Conservation (phyloP, 2,329 filamentous ascomycete genomes). For the Hymenotorrendiella dingleyae region DNA sequence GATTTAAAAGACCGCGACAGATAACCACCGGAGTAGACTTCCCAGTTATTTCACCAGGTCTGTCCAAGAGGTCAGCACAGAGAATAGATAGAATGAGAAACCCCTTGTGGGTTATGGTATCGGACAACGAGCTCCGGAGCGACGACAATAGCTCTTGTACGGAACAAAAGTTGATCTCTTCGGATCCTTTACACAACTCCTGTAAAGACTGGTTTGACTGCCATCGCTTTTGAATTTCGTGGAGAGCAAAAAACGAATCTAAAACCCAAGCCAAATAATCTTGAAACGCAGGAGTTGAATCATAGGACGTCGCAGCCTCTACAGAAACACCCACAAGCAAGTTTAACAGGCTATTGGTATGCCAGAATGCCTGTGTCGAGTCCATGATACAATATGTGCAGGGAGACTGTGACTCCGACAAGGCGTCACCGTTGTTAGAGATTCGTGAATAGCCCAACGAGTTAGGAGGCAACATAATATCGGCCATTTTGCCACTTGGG, state of each 20-base stretch:
- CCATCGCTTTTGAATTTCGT: constrained; percentile 22
- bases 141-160: constrained; percentile 22
- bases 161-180: constrained; percentile 14
- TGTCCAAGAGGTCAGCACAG: constrained; percentile 22
- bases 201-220: constrained; percentile 8
- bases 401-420: not conserved
- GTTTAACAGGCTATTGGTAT: constrained; percentile 23
- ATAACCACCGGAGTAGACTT: constrained; percentile 10
- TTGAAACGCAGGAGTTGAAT: constrained; percentile 28
- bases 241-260: constrained; percentile 23
- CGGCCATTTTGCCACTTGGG: constrained; percentile 5
- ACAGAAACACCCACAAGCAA: constrained; percentile 27
- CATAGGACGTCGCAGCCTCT: constrained; percentile 18
- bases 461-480: constrained; percentile 20
- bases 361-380: constrained; percentile 19
- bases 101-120: constrained; percentile 27
- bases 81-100: constrained; percentile 24
- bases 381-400: constrained; percentile 26
- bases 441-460: constrained; percentile 12
- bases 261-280: constrained; percentile 30
- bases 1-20: constrained; percentile 21
- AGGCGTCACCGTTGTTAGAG: constrained; percentile 6
- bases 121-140: constrained; percentile 11
- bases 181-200: constrained; percentile 9
- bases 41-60: constrained; percentile 13